Conservation (phyloP, 805 yeast genomes). For the Henningerozyma blattae region DNA sequence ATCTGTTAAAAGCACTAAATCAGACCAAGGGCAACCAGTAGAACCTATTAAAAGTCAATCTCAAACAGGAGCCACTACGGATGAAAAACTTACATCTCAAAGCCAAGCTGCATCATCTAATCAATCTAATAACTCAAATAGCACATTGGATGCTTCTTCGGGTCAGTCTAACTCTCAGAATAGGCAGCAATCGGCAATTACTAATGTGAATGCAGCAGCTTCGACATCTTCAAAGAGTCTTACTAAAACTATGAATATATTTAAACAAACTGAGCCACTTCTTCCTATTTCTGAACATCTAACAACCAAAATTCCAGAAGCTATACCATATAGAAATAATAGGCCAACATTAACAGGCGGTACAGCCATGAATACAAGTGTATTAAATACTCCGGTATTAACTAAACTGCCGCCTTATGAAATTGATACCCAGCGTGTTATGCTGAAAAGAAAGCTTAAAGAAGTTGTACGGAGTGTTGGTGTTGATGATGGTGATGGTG, state of each 20-base stretch:
- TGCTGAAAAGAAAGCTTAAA: conserved; percentile 78
- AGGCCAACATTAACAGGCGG: conserved; percentile 85
- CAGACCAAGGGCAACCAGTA: conserved; percentile 1
- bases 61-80: not conserved
- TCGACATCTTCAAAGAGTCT: conserved; percentile 22
- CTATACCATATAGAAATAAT: conserved; percentile 53
- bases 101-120: not conserved
- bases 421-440: conserved; percentile 66
- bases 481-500: conserved; percentile 82
- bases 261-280: conserved; percentile 40
- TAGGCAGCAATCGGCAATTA: conserved; percentile 27
- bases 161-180: not conserved
- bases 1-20: not conserved
- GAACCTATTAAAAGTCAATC: conserved; percentile 3
- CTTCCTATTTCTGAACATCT: conserved; percentile 62
- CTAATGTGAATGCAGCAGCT: conserved; percentile 40
- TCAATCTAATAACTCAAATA: too few species aligned
- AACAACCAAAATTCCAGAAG: conserved; percentile 50
- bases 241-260: conserved; percentile 21
- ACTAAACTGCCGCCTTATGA: conserved; percentile 74
- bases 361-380: conserved; percentile 56
- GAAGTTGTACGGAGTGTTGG: conserved; percentile 84
- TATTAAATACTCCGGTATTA: conserved; percentile 65
- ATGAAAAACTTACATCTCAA: not conserved
- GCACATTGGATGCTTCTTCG: too few species aligned